phyloP scores from a whole-genome alignment of 495 filamentous ascomycete species.

The Chaetomidium leptoderma region DNA sequence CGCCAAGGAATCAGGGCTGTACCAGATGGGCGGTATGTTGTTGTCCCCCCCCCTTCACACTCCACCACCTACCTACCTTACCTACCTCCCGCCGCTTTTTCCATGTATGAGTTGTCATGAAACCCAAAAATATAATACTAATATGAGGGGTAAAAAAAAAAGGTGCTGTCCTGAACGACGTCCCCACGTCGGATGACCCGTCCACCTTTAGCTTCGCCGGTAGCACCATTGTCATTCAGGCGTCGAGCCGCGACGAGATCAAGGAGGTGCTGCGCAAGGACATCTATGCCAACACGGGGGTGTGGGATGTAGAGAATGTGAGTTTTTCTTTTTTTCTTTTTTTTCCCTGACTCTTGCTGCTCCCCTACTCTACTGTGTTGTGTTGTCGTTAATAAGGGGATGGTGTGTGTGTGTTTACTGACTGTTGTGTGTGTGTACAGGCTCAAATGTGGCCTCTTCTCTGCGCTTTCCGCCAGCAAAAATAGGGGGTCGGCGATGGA shows the following conservation, averaged over 20 bases:
- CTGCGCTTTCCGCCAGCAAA: conserved; percentile 38
- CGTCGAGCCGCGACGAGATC: conserved; percentile 64
- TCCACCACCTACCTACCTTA: neutral
- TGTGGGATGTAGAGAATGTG: conserved; percentile 83
- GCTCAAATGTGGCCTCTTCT: conserved; percentile 44
- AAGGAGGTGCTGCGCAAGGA: conserved; percentile 63
- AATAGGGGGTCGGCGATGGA: neutral
- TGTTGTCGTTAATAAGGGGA: neutral
- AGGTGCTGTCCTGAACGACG: conserved; percentile 69
- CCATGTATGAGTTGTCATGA: too few species aligned
- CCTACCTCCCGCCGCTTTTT: neutral
- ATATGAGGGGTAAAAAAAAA: conserved; percentile 3
- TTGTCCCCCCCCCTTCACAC: neutral
- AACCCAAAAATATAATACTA: neutral
- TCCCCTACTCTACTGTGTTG: neutral
- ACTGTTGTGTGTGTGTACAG: conserved; percentile 16
- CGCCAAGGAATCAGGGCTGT: conserved; percentile 42
- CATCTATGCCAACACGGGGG: conserved; percentile 61
- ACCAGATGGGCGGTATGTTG: conserved; percentile 55
- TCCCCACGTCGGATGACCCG: conserved; percentile 58
- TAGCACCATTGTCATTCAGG: conserved; percentile 60
- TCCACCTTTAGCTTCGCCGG: conserved; percentile 60
- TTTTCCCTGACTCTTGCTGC: neutral
- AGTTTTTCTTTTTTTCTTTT: conserved; percentile 10
- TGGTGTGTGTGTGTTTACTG: conserved; percentile 9